Base-by-base conservation (phyloP, 1,139 yeast species). In the Pneumocystis murina region DNA sequence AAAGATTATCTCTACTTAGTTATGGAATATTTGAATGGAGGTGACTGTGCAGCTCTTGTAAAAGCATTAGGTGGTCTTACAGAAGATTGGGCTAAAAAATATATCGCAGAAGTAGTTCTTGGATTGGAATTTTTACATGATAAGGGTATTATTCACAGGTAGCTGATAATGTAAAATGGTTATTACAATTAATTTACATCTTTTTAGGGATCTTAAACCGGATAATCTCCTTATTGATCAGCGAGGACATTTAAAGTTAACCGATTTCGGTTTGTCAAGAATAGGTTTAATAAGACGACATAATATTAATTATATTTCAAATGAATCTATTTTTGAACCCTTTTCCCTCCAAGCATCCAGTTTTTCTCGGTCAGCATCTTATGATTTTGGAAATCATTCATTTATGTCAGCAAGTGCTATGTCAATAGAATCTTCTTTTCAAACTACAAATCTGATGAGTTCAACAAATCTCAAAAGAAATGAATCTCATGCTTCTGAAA, bases 11-110 rank as follows among this genome's bases (percentile, higher is more conserved):
- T 94, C 36, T 94, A 88, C 71, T 78, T 94, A 69, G 98, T 94
- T 1, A 92, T 94, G 97, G 98, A 94, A 73, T 94, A 90, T 72
- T 77, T 92, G 61, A 89, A 87, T 69, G 98, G 98, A 57, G 99
- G 99, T 38, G 99, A 94, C 73, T 83, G 95, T 72, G 95, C 97
- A 0, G 86, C 96, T 0, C 76, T 94, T 62, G 76, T 94, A 40
- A 87, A 88, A 69, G 84, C 84, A 73, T 78, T 91, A 72, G 96
- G 95, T 0, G 75, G 88, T 57, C 88, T 96, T 1, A 84, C 87
- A 64, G 86, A 85, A 65, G 74, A 72, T 17, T 92, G 98, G 98
- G 85, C 95, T 0, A 84, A 81, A 67, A 80, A 87, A 68, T 94
- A 92, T 70, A 81, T 89, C 65, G 92, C 96, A 0, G 98, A 94